These are phyloP conservation scores for Starmerella apicola DNA, from an alignment of 805 yeast species.

Conservation along the genomic window DNA sequence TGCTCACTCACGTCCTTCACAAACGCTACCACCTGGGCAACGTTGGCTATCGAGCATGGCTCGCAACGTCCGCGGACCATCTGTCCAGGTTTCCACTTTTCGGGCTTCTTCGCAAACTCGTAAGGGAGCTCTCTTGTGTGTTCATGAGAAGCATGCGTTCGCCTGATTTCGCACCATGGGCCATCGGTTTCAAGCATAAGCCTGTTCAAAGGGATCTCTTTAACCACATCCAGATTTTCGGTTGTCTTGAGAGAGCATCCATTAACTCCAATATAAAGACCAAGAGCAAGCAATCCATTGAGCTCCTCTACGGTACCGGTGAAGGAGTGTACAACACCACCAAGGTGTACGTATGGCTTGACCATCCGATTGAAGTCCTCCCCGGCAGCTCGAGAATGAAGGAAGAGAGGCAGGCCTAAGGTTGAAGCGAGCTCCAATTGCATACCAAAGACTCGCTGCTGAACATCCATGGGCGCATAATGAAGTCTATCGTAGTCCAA, in stretches of 20 bases:
- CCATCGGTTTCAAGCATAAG: constrained; percentile 88
- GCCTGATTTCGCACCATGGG: constrained; percentile 95
- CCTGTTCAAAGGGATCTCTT: constrained; percentile 52
- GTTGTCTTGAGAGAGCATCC: constrained; percentile 83
- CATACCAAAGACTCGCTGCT: constrained; percentile 49
- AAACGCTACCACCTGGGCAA: constrained; percentile 56
- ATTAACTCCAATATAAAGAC: constrained; percentile 68
- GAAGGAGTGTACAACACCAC: constrained; percentile 90
- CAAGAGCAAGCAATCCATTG: constrained; percentile 40
- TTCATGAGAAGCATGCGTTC: constrained; percentile 62
- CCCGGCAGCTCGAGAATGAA: constrained; percentile 81
- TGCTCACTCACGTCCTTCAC: constrained; percentile 34
- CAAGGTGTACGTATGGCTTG: constrained; percentile 37
- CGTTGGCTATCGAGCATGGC: constrained; percentile 74
- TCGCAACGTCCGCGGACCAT: constrained; percentile 80
- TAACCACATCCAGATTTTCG: constrained; percentile 57
- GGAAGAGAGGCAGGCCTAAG: constrained; percentile 59
- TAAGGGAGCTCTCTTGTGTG: constrained; percentile 39
- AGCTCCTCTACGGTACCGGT: constrained; percentile 70
- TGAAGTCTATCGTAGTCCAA: constrained; percentile 84
- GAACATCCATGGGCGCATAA: constrained; percentile 58
- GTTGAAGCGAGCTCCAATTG: constrained; percentile 54
- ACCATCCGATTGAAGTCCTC: constrained; percentile 62
- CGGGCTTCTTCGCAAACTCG: constrained; percentile 50
- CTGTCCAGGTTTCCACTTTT: constrained; percentile 34